Conservation (phyloP, 129 eudicot species). For the Ambrosia artemisiifolia region DNA sequence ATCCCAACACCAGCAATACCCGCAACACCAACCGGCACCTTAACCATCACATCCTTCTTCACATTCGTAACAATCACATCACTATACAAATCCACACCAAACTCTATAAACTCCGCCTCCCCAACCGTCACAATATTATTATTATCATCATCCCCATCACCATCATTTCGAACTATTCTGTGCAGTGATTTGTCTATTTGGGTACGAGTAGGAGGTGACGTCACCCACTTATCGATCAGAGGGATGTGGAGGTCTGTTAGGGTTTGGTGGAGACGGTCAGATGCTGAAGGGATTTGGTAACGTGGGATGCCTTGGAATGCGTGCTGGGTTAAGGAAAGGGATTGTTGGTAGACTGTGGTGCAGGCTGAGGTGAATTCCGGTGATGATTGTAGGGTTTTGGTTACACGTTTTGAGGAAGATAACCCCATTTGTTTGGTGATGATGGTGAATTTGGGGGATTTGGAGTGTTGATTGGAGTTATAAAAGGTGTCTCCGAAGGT, state of each 20-base stretch:
- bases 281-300: constrained; percentile 65
- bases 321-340: constrained; percentile 51
- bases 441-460: too few relatives aligned
- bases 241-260: constrained; percentile 34
- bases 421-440: constrained; percentile 43
- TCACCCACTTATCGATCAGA: constrained; percentile 53
- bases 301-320: constrained; percentile 68
- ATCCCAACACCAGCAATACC: constrained; percentile 73
- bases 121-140: constrained; percentile 26
- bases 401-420: constrained; percentile 56
- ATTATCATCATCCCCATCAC: background rate
- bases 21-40: constrained; percentile 49
- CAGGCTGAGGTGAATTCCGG: constrained; percentile 63
- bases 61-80: constrained; percentile 54
- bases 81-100: constrained; percentile 45
- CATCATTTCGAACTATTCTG: background rate
- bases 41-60: constrained; percentile 34
- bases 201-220: constrained; percentile 53
- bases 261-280: constrained; percentile 52
- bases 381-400: constrained; percentile 41
- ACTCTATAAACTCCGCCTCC: constrained; percentile 41
- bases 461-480: background rate
- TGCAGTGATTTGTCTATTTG: constrained; percentile 52
- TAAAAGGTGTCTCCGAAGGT: background rate
- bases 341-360: constrained; percentile 44